Conservation (phyloP, 345 rosid genomes). For the Carallia pectinifolia region DNA sequence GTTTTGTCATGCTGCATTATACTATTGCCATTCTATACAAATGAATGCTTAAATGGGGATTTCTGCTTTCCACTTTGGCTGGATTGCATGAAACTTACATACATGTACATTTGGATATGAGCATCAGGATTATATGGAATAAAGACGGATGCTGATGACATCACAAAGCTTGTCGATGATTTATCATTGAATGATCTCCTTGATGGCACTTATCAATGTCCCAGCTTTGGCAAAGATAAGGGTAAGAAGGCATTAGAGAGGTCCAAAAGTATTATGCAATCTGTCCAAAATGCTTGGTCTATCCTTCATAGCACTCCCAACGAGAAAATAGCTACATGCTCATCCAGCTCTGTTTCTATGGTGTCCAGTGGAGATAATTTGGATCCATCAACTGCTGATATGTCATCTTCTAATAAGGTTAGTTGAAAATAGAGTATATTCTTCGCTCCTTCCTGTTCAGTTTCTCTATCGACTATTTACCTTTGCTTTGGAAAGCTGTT, state of each 20-base stretch:
- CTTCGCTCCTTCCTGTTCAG: not conserved
- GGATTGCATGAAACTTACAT: conserved; percentile 8
- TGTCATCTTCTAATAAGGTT: conserved; percentile 64
- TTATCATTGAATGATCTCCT: conserved; percentile 72
- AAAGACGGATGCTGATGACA: conserved; percentile 68
- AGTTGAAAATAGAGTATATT: conserved; percentile 17
- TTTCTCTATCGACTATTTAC: not conserved
- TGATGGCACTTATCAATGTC: conserved; percentile 63
- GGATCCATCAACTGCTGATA: conserved; percentile 36
- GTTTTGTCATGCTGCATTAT: not conserved
- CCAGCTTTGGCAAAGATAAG: conserved; percentile 59
- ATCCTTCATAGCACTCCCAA: conserved; percentile 46
- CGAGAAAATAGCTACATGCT: conserved; percentile 36
- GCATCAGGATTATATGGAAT: conserved; percentile 76
- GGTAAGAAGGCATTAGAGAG: conserved; percentile 45
- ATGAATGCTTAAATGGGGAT: not conserved
- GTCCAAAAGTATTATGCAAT: conserved; percentile 44
- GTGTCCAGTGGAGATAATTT: conserved; percentile 45
- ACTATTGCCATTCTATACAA: not conserved
- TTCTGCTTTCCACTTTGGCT: conserved; percentile 5
- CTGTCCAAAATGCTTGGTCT: conserved; percentile 66
- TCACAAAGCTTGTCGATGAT: conserved; percentile 72
- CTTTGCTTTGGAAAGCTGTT: not conserved
- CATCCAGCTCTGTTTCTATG: conserved; percentile 38
- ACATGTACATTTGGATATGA: conserved; percentile 20